Conservation (phyloP, 176 grass and related monocot genomes). For the Lolium perenne region DNA sequence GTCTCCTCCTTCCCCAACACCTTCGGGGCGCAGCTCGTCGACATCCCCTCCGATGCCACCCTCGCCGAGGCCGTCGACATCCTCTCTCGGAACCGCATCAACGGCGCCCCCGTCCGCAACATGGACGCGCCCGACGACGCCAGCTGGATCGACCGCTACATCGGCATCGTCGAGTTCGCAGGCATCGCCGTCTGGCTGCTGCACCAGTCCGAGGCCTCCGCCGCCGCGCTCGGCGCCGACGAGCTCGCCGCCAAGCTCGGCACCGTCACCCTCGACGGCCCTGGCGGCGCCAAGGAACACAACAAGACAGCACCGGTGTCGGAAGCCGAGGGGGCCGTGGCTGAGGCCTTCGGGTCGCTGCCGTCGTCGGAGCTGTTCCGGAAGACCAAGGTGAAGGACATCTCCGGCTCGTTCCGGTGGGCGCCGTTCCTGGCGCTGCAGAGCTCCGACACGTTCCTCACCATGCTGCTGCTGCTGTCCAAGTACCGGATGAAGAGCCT, state of each 20-base stretch:
- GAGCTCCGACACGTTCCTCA: conserved; percentile 95
- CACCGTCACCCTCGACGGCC: conserved; percentile 57
- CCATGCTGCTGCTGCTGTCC: conserved; percentile 88
- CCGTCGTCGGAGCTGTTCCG: conserved; percentile 95
- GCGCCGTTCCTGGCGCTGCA: conserved; percentile 94
- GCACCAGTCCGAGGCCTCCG: conserved; percentile 58
- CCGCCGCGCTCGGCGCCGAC: conserved; percentile 43
- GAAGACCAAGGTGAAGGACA: conserved; percentile 94
- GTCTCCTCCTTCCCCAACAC: conserved; percentile 81
- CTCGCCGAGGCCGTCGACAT: conserved; percentile 87
- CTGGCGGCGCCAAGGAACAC: neutral
- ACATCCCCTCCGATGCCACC: conserved; percentile 83
- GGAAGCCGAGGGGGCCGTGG: conserved; percentile 31
- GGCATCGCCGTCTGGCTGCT: conserved; percentile 94
- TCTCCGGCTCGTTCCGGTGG: conserved; percentile 96
- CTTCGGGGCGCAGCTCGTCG: conserved; percentile 62
- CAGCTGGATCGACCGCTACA: conserved; percentile 97
- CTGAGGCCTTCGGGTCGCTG: conserved; percentile 73
- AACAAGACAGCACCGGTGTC: neutral
- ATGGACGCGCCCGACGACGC: conserved; percentile 84
- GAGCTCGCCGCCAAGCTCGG: conserved; percentile 69
- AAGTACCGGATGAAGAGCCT: conserved; percentile 99
- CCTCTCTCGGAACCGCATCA: conserved; percentile 79
- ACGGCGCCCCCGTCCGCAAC: conserved; percentile 85
- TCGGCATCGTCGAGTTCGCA: conserved; percentile 96